Conservation (phyloP, 306 rosid species). For the Cicer bijugum region DNA sequence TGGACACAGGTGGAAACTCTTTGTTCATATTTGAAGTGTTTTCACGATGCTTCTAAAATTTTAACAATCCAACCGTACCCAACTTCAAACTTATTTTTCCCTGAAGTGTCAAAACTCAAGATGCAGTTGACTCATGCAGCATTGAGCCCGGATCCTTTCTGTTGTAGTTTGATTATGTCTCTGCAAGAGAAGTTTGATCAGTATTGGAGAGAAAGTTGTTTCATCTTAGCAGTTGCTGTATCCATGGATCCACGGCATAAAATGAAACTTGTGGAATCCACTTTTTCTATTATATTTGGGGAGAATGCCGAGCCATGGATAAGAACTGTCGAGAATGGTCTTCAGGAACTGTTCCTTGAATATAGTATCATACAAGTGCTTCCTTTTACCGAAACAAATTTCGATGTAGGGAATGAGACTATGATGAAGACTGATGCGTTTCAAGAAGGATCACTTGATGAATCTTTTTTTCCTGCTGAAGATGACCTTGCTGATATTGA, state of each 20-base stretch:
- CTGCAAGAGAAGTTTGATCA: conserved; percentile 69
- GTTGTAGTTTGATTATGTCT: conserved; percentile 64
- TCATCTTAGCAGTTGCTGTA: conserved; percentile 73
- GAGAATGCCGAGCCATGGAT: conserved; percentile 75
- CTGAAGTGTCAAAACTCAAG: conserved; percentile 65
- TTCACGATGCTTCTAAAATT: conserved; percentile 72
- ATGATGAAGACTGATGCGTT: conserved; percentile 52
- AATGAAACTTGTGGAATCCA: conserved; percentile 77
- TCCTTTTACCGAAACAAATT: conserved; percentile 53
- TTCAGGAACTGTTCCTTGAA: conserved; percentile 70
- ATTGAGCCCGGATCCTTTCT: conserved; percentile 65
- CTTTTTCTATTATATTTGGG: conserved; percentile 67
- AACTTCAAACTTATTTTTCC: conserved; percentile 75
- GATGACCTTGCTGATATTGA: conserved; percentile 79
- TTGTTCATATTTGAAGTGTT: conserved; percentile 67
- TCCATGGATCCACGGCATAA: conserved; percentile 91
- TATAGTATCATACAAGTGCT: conserved; percentile 60
- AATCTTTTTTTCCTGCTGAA: conserved; percentile 43
- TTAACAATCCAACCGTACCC: conserved; percentile 70
- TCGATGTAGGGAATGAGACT: conserved; percentile 56
- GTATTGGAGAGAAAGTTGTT: conserved; percentile 81
- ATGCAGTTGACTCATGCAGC: conserved; percentile 65
- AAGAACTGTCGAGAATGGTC: conserved; percentile 65
- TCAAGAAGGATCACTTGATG: conserved; percentile 65
- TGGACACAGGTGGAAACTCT: conserved; percentile 79